Base-by-base conservation (phyloP, 305 asterid species). In the Nicotiana rustica region DNA sequence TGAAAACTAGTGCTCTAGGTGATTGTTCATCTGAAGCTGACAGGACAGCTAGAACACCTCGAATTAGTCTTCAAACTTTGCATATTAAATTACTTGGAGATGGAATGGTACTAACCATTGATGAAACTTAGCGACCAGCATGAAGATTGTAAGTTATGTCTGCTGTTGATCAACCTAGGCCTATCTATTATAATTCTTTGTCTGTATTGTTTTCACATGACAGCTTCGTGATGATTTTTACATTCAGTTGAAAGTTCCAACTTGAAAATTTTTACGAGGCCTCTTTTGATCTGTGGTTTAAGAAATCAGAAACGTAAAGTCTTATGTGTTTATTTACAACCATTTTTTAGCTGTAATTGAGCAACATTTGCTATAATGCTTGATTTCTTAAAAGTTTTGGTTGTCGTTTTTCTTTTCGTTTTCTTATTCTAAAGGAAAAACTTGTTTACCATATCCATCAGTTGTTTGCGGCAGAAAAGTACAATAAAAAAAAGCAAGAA, bases 121-220 rank as follows among this genome's bases (percentile, higher is more conserved):
- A 52, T 25, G 80, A 29, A 73, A 75, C 80, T 25, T 52, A 75
- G 14, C 17, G 57, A 49, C 4, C 79, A 52, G 47, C 65, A 25
- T 49, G 65, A 75, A 52, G 80, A 64, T 15, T 73, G 41, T 73
- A 47, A 73, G 62, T 73, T 52, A 12, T 52, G 21, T 71, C 36
- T 71, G 44, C 9, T 75, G 79, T 52, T 75, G 79, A 25, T 75
- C 79, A 52, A 57, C 79, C 65, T 75, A 14, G 65, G 79, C 29
- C 15, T 75, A 29, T 75, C 79, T 29, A n/a, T 52, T 75, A 75
- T 52, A 75, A 29, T 75, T 52, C 44, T 25, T 52, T 75, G 47
- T 75, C 44, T 5, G 0, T 47, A 47, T 47, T 73, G 41, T 41
- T 73, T 65, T 73, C 62, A 73, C 79, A 47, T 73, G 38, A 31